Evolutionary conservation across 345 rosid species (phyloP), one percentile per base, ranked within the genome.

Genomic region (Lagerstroemia speciosa): DNA sequence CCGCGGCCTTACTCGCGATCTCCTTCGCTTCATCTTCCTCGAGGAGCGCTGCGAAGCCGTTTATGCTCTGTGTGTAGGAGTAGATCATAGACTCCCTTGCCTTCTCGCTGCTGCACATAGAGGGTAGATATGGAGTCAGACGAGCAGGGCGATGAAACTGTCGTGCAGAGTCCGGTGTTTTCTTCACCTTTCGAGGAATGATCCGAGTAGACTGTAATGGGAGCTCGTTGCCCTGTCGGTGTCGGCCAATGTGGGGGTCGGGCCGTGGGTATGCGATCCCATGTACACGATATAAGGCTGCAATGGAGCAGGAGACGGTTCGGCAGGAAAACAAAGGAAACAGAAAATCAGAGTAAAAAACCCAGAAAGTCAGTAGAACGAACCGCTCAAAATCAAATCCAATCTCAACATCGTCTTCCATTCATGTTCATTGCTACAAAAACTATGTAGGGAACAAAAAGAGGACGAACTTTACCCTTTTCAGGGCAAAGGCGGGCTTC

Each of bases 21-120:
- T 72, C 50, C 67, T 70, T 74, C 1, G 81, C 85, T 69, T 84
- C 79, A 38, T 78, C 81, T 24, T 77, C 67, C 6, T 72, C 79
- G 53, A 87, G 81, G 61, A 69, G 72, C 31, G 90, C 90, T 1
- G 87, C 82, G 1, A 85, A 84, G 38, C 92, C 92, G 14, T 84
- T 82, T 73, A 87, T 79, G 26, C 78, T 72, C 33, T 74, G 78
- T 37, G 75, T 69, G 68, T 79, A 84, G 33, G 86, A 79, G 65
- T 83, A 83, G 63, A 84, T 69, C 60, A 87, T 78, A 38, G 89
- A 77, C 1, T 77, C 77, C 67, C 68, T 60, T 0, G 86, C 85
- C 67, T 65, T 78, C 65, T 69, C 71, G 10, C 74, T 24, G 67
- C 87, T 84, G 80, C 78, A n/a, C n/a, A n/a, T n/a, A n/a, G n/a